Conservation (phyloP, 2,329 filamentous ascomycete genomes). For the Calonectria pseudoreteaudii region DNA sequence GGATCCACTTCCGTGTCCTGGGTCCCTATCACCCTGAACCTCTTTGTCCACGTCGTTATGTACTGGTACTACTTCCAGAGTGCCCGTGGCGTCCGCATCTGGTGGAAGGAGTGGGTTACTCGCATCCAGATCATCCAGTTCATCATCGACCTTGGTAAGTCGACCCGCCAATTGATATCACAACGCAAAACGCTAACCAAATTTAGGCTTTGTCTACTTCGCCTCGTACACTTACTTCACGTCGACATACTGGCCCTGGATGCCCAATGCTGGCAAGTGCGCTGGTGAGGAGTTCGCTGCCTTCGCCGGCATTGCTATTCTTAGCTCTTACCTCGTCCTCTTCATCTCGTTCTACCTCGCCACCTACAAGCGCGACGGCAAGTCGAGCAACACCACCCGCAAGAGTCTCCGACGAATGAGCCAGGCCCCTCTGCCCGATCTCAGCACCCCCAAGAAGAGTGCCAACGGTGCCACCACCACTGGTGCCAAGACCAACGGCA, state of each 20-base stretch:
- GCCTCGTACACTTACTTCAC: conserved; percentile 99
- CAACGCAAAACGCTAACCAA: conserved; percentile 33
- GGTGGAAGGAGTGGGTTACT: conserved; percentile 99
- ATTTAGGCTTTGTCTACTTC: conserved; percentile 93
- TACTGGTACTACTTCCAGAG: conserved; percentile 99
- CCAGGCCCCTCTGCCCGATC: conserved; percentile 80
- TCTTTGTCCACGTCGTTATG: conserved; percentile 97
- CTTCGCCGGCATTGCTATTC: conserved; percentile 89
- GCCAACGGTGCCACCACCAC: conserved; percentile 58
- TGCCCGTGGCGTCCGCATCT: conserved; percentile 92
- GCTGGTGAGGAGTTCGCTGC: conserved; percentile 98
- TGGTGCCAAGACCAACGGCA: conserved; percentile 68
- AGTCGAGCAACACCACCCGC: conserved; percentile 83
- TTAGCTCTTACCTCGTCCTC: conserved; percentile 94
- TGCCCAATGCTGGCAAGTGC: conserved; percentile 87
- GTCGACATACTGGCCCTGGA: conserved; percentile 86
- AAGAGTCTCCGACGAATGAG: conserved; percentile 78
- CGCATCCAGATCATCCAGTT: conserved; percentile 98
- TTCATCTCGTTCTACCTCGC: conserved; percentile 99
- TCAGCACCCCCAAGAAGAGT: conserved; percentile 56
- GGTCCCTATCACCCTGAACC: conserved; percentile 93
- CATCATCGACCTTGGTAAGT: conserved; percentile 91
- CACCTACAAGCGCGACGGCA: conserved; percentile 91
- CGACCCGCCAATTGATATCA: conserved; percentile 17
- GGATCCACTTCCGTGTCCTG: conserved; percentile 94